A percentile compares a stretch with the other conserved stretches of the same genome.
Evolutionary conservation across 116 monocot genomes (phyloP).

Genomic region (Thalassia testudinum): DNA sequence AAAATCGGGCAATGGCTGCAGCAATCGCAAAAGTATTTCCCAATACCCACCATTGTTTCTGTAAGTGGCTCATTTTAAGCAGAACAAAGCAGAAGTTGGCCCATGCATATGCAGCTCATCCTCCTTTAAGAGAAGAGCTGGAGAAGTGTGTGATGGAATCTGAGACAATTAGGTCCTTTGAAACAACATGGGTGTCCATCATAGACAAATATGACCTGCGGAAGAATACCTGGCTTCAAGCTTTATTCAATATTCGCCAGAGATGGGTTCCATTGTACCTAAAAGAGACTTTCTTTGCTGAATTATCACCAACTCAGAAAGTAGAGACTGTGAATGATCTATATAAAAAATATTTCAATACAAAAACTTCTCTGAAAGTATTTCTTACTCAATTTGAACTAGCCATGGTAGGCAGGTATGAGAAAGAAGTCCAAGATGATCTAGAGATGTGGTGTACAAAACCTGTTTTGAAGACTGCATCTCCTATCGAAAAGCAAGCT

Average conservation of each 20-base stretch:
- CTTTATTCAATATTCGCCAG: conserved; percentile 73
- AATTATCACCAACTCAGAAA: conserved; percentile 55
- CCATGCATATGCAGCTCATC: conserved; percentile 61
- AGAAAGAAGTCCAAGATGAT: conserved; percentile 61
- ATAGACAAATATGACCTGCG: conserved; percentile 71
- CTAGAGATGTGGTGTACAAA: conserved; percentile 25
- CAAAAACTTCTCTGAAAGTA: conserved; percentile 76
- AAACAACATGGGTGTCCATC: conserved; percentile 55
- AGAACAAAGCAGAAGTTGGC: conserved; percentile 90
- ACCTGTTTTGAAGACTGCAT: conserved; percentile 70
- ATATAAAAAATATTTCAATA: conserved; percentile 83
- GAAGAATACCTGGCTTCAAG: conserved; percentile 84
- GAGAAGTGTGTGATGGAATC: conserved; percentile 73
- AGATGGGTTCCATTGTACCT: conserved; percentile 74
- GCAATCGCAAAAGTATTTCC: conserved; percentile 81
- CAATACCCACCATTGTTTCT: conserved; percentile 69
- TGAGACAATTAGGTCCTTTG: conserved; percentile 58
- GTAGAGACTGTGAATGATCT: conserved; percentile 86
- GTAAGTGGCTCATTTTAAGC: conserved; percentile 91
- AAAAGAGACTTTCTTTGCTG: conserved; percentile 79
- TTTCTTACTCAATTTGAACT: conserved; percentile 84
- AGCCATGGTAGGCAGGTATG: conserved; percentile 50
- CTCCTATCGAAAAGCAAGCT: conserved; percentile 89
- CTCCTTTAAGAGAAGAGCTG: conserved; percentile 53
- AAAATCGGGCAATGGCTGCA: conserved; percentile 77